Conservation (phyloP, 1,139 yeast species). For the Insectozyma bohioensis region DNA sequence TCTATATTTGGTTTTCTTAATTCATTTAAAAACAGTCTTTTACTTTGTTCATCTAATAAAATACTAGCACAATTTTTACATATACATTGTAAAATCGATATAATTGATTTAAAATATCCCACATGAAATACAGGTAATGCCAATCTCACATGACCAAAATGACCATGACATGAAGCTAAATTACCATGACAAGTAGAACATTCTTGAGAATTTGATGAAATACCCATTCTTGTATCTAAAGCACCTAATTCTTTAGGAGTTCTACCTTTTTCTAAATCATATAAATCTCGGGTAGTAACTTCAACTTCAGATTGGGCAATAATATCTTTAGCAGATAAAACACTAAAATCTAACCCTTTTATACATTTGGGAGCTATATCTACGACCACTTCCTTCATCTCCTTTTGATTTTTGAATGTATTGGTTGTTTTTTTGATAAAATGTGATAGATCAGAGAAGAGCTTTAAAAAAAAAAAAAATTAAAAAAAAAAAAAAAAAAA, state of each 20-base stretch:
- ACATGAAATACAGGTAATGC: slow-evolving; percentile 97
- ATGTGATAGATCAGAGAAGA: slow-evolving; percentile 4
- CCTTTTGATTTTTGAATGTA: neutral
- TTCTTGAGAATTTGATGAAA: slow-evolving; percentile 78
- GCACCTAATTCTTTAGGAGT: slow-evolving; percentile 83
- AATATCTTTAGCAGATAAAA: slow-evolving; percentile 86
- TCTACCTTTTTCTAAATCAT: slow-evolving; percentile 83
- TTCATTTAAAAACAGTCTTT: slow-evolving; percentile 68
- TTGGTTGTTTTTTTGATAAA: neutral
- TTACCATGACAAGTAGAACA: slow-evolving; percentile 92
- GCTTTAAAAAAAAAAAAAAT: slow-evolving; percentile 2
- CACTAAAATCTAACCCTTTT: slow-evolving; percentile 90
- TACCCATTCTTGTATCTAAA: slow-evolving; percentile 90
- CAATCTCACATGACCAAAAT: slow-evolving; percentile 90
- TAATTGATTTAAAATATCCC: slow-evolving; percentile 91
- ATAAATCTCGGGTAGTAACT: slow-evolving; percentile 85
- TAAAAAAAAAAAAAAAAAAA: neutral
- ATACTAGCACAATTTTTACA: slow-evolving; percentile 89
- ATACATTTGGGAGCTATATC: slow-evolving; percentile 90
- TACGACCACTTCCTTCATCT: slow-evolving; percentile 74
- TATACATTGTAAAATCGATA: slow-evolving; percentile 83
- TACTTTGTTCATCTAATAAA: slow-evolving; percentile 69
- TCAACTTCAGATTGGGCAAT: slow-evolving; percentile 94
- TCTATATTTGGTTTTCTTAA: slow-evolving; percentile 87
- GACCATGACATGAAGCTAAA: slow-evolving; percentile 95